Conservation (phyloP, 2,329 filamentous ascomycete species). For the Cercospora sp. region DNA sequence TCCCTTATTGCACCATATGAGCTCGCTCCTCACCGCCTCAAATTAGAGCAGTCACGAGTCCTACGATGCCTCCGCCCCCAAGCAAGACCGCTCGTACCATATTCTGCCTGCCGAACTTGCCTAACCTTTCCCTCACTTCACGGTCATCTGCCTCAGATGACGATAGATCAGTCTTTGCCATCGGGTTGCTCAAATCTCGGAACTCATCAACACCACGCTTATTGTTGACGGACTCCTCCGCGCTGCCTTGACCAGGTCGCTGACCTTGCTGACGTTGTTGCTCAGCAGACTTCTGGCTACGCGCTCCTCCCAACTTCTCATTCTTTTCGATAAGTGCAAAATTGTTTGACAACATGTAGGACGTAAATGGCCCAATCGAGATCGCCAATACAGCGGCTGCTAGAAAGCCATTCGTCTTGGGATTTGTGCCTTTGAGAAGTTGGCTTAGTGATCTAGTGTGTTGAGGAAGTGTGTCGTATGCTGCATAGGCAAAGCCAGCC, state of each 20-base stretch:
- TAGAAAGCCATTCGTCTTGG: conserved; percentile 27
- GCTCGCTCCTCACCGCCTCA: not conserved
- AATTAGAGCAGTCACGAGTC: conserved; percentile 26
- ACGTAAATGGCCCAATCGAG: conserved; percentile 31
- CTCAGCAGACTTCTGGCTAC: conserved; percentile 26
- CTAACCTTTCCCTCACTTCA: conserved; percentile 42
- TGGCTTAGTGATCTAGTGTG: conserved; percentile 14
- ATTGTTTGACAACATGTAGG: conserved; percentile 32
- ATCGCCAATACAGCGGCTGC: conserved; percentile 28
- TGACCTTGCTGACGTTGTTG: conserved; percentile 15
- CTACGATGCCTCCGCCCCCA: conserved; percentile 31
- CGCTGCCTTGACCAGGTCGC: conserved; percentile 24
- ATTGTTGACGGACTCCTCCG: conserved; percentile 30
- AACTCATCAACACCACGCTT: conserved; percentile 26
- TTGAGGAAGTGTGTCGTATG: conserved; percentile 26
- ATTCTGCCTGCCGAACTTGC: conserved; percentile 33
- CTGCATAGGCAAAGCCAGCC: conserved; percentile 32
- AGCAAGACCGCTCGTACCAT: conserved; percentile 28
- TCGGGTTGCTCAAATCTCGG: conserved; percentile 30
- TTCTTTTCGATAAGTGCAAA: conserved; percentile 35
- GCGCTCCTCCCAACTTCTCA: conserved; percentile 29
- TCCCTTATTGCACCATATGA: not conserved
- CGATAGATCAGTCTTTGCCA: conserved; percentile 38
- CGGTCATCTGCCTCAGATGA: conserved; percentile 42
- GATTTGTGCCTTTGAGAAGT: conserved; percentile 23